Conservation (phyloP, 306 rosid genomes). For the Glycine soja region DNA sequence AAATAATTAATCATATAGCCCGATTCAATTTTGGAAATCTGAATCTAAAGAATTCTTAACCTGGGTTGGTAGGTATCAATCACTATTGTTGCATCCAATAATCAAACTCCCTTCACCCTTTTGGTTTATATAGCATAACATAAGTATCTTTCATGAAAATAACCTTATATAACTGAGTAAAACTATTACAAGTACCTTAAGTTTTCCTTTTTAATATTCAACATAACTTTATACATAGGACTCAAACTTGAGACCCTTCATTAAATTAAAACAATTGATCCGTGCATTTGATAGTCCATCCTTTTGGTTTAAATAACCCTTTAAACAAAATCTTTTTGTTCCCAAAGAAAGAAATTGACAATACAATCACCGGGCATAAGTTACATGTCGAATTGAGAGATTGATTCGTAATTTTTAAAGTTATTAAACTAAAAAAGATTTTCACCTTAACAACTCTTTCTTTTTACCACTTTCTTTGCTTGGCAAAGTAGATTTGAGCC, state of each 20-base stretch:
- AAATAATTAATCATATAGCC: not conserved
- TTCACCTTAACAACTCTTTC: not conserved
- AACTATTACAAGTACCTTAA: too few relatives aligned
- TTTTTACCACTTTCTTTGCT: not conserved
- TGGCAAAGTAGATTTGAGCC: not conserved
- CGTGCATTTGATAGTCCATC: too few relatives aligned
- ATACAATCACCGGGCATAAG: not conserved
- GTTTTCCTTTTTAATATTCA: too few relatives aligned
- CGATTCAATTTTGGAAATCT: not conserved
- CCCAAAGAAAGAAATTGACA: not conserved
- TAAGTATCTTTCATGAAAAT: too few relatives aligned
- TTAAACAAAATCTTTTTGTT: not conserved
- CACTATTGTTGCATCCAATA: not conserved
- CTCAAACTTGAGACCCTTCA: too few relatives aligned
- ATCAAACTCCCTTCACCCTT: not conserved
- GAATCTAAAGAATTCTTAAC: not conserved
- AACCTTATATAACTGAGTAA: not conserved
- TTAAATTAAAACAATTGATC: too few relatives aligned
- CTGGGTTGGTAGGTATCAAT: not conserved
- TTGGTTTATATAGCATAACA: not conserved
- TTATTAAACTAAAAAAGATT: not conserved
- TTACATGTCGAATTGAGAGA: not conserved
- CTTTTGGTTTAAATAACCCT: not conserved
- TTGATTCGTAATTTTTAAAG: not conserved
- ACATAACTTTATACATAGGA: too few relatives aligned